Evolutionary conservation across 2,329 filamentous ascomycete genomes (phyloP), one percentile per base, ranked within the genome.

Genomic region (Colletotrichum sansevieriae): DNA sequence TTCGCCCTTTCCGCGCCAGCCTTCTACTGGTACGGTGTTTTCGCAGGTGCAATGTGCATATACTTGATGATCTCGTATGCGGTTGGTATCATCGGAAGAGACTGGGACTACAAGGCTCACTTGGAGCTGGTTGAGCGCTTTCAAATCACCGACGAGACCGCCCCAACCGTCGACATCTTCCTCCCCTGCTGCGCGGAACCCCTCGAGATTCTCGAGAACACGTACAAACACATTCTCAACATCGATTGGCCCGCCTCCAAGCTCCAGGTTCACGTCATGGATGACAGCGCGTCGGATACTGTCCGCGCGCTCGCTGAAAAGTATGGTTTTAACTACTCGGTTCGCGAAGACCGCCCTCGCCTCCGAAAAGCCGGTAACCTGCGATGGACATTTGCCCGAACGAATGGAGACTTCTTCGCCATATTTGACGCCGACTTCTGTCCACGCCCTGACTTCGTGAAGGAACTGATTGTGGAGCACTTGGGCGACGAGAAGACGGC

Each of bases 371-470:
- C 80, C 6, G 80, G 80, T 9, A 82, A 82, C 70, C 75, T 82
- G 8, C 78, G 80, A 2, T 81, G 78, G 78, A 78, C 80, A 1
- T 82, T 82, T 60, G 71, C 78, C 0, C 69, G 78, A 9, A 82
- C 80, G 1, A 58, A 71, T 9, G 80, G 78, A 13, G 78, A 81
- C n/a, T 82, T 76, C 74, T 82, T 82, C 51, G 75, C 76, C 63
- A 82, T 82, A 60, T 82, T 81, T 55, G 80, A 82, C 63, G 80
- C 80, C 25, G 80, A 82, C 68, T 82, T 82, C 57, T 82, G 80
- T 67, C 80, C 80, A 0, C 76, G 80, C 9, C 75, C 78, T 2
- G 80, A 82, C 67, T 82, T 82, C 51, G 67, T 82, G 6, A 70
- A 72, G 29, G 80, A 82, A 65, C 70, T 81, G 25, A 75, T 82